Evolutionary conservation across 306 rosid species (phyloP), one percentile per base, ranked within the genome.

Genomic region (Prosopis cineraria): DNA sequence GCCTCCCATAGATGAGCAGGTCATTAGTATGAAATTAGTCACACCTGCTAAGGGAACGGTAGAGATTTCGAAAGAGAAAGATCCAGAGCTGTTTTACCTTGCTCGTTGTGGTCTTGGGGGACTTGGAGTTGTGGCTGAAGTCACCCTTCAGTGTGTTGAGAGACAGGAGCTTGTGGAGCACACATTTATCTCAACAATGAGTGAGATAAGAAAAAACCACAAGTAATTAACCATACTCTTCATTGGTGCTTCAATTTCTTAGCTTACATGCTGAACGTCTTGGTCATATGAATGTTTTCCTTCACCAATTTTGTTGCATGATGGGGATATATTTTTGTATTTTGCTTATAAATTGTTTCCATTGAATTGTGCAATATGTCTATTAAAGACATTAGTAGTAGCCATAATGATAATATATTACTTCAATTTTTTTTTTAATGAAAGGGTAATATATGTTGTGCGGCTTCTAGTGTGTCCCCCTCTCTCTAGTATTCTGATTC

Each of bases 91-190:
- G 33, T 95, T 95, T 88, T 91, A 85, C 86, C 89, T 95, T 74
- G 99, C 99, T 74, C 94, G 99, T 34, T 91, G 98, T 81, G 98
- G 99, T 76, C 97, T 95, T 70, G 99, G 99, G 40, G 98, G 90
- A 81, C 96, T 95, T 78, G 99, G 99, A 85, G 96, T 93, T 67
- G 98, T 95, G 83, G 92, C 98, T 60, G 99, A 95, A 85, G 99
- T 95, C 76, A 95, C 98, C 75, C 86, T 93, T 80, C 99, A 93
- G 44, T 95, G 99, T 72, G 99, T 95, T 78, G 98, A 95, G 81
- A 93, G 98, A 84, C 87, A 91, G 85, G 99, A 95, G 88, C 96
- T 95, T 72, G 93, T 91, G 86, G 99, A 95, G 91, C 97, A 95
- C 88, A 93, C 97, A 30, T 56, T 60, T 79, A 84, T 93, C 83